Percentiles rank a stretch among this genome's conserved stretches.
These are phyloP conservation scores for Euphorbia celastroides DNA, from an alignment of 441 rosid genomes.

Conservation along the genomic window DNA sequence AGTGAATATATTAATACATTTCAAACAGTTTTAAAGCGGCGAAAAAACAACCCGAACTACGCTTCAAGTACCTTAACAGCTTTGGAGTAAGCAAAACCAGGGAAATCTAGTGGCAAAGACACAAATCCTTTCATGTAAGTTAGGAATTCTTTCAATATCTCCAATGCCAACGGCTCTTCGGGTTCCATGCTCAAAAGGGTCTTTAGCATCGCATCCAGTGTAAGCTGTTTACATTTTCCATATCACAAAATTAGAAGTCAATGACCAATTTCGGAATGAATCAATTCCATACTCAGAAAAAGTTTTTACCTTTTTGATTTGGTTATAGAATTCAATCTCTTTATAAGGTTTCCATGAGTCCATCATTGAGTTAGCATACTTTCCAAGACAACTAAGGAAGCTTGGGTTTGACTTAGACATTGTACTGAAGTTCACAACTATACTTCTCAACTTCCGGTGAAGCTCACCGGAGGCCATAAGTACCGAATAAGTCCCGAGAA, in stretches of 20 bases:
- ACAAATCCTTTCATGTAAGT: slow-evolving; percentile 84
- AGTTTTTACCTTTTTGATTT: slow-evolving; percentile 53
- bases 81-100: slow-evolving; percentile 62
- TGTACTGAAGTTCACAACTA: slow-evolving; percentile 44
- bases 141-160: slow-evolving; percentile 50
- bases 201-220: slow-evolving; percentile 60
- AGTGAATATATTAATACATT: too few relatives aligned
- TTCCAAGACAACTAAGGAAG: slow-evolving; percentile 42
- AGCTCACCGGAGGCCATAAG: slow-evolving; percentile 50
- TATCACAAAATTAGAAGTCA: too few relatives aligned
- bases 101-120: slow-evolving; percentile 63
- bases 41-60: too few relatives aligned
- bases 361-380: slow-evolving; percentile 46
- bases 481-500: slow-evolving; percentile 62
- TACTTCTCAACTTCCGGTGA: slow-evolving; percentile 60
- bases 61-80: slow-evolving; percentile 90
- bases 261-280: too few relatives aligned
- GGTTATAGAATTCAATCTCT: slow-evolving; percentile 46
- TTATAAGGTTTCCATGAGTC: slow-evolving; percentile 49
- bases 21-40: too few relatives aligned
- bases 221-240: too few relatives aligned
- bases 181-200: slow-evolving; percentile 61
- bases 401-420: slow-evolving; percentile 39
- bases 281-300: too few relatives aligned
- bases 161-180: slow-evolving; percentile 45